Conservation (phyloP, 352 stramenopile genomes). For the Phytophthora pini region DNA sequence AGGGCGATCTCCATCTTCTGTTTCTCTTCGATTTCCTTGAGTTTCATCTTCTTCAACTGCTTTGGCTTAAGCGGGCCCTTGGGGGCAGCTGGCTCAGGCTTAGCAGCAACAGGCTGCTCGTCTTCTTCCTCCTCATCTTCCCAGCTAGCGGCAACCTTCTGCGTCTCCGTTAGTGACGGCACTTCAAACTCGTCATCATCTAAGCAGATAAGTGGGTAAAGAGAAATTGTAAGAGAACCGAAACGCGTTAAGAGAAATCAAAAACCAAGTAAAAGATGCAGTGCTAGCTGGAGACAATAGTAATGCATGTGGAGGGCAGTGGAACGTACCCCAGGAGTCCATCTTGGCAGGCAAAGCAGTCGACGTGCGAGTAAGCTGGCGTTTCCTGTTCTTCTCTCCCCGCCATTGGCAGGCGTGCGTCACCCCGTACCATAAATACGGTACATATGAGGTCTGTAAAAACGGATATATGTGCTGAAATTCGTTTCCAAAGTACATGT, state of each 20-base stretch:
- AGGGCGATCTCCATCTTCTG: slow-evolving; percentile 77
- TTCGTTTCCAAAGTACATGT: too few relatives aligned
- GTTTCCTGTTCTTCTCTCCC: slow-evolving; percentile 19
- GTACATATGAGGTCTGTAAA: slow-evolving; percentile 8
- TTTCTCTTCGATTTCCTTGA: slow-evolving; percentile 89
- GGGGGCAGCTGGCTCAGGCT: slow-evolving; percentile 30
- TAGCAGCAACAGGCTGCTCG: slow-evolving; percentile 35
- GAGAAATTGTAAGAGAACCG: slow-evolving; percentile 6
- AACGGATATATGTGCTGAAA: too few relatives aligned
- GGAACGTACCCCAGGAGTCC: slow-evolving; percentile 79
- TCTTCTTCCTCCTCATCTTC: slow-evolving; percentile 85
- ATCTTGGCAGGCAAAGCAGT: slow-evolving; percentile 40
- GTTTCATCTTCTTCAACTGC: slow-evolving; percentile 88
- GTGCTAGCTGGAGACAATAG: slow-evolving; percentile 1
- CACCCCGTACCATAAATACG: slow-evolving; percentile 17
- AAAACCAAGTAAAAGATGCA: not conserved
- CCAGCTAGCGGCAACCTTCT: slow-evolving; percentile 64
- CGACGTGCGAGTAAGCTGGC: slow-evolving; percentile 2
- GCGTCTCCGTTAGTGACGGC: slow-evolving; percentile 52
- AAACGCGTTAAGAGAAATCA: slow-evolving; percentile 1
- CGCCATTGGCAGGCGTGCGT: slow-evolving; percentile 23
- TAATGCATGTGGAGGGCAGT: not conserved
- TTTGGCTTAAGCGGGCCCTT: slow-evolving; percentile 83
- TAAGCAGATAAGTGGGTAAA: slow-evolving; percentile 22
- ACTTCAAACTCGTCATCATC: slow-evolving; percentile 90